Conservation (phyloP, 805 yeast species). For the Pichia manshurica region DNA sequence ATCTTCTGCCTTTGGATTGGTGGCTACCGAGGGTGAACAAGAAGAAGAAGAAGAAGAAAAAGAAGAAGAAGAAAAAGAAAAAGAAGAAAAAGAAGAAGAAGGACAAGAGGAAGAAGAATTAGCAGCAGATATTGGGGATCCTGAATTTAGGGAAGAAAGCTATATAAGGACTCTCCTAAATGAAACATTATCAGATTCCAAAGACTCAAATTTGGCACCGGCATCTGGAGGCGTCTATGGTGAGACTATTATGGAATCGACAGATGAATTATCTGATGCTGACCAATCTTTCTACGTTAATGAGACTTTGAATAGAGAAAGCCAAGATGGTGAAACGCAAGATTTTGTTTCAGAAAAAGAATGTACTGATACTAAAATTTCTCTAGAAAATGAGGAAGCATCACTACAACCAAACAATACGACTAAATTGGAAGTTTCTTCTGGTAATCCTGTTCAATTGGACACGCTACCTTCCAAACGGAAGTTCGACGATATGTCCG, state of each 20-base stretch:
- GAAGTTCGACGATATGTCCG: no score
- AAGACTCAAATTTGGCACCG: background rate
- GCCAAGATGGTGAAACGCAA: no score
- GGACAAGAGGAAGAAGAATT: background rate
- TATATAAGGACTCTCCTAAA: constrained; percentile 5
- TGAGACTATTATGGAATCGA: constrained; percentile 2
- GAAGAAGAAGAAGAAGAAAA: background rate
- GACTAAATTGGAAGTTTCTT: no score
- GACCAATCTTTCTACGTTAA: constrained; percentile 10
- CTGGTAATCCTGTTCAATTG: no score
- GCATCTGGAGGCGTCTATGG: constrained; percentile 6
- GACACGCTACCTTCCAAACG: no score
- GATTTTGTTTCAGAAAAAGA: no score
- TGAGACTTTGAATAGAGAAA: no score
- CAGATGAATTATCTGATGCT: background rate
- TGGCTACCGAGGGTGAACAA: background rate
- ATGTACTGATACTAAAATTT: no score
- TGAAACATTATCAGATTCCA: background rate
- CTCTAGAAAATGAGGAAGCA: no score
- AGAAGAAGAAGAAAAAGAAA: background rate
- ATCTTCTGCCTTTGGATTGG: constrained; percentile 2
- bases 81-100: background rate
- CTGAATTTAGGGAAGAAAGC: no score
- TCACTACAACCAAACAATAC: no score
- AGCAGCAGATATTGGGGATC: no score